Evolutionary conservation across 2,329 filamentous ascomycete genomes (phyloP), one percentile per base, ranked within the genome.

Genomic region (Stromatinia cepivora): DNA sequence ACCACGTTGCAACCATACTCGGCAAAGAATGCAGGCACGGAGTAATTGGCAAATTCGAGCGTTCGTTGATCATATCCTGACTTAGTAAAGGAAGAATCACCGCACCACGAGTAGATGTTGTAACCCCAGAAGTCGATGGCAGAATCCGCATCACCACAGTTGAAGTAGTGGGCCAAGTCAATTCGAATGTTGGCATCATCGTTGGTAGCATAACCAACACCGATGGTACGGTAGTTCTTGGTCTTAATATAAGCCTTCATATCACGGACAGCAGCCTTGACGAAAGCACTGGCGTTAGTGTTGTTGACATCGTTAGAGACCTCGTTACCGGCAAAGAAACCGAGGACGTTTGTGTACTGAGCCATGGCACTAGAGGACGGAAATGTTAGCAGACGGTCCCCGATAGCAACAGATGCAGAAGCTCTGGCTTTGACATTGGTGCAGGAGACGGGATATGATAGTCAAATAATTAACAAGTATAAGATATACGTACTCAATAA

Each of bases 41-140:
- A 92, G 86, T 95, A 99, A 79, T 90, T 88, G 70, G 84, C 80
- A 84, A 97, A 99, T 82, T 97, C 94, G 74, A 92, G 81, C 75
- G 93, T 93, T 80, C 94, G 91, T 69, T 88, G 85, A 73, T 90
- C 85, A 82, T 94, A 99, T 67, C 93, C 92, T 4, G 95, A 97
- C 70, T 85, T 79, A 48, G 84, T 78, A 83, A 91, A 95, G 77
- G 84, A 88, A 78, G 92, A 97, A 75, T 94, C 81, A 75, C 94
- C 95, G 80, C 95, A 99, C 95, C 95, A 99, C 66, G 94, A 97
- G 87, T 99, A 99, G 83, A 98, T 97, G 86, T 99, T 99, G 90
- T 98, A 98, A 70, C 95, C 95, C 92, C 94, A 99, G 85, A 96
- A 98, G 82, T 99, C 95, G 74, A 98, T 97, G 71, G 91, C 81